These are phyloP conservation scores for Pythium biforme DNA, from an alignment of 352 stramenopile species.

Conservation along the genomic window DNA sequence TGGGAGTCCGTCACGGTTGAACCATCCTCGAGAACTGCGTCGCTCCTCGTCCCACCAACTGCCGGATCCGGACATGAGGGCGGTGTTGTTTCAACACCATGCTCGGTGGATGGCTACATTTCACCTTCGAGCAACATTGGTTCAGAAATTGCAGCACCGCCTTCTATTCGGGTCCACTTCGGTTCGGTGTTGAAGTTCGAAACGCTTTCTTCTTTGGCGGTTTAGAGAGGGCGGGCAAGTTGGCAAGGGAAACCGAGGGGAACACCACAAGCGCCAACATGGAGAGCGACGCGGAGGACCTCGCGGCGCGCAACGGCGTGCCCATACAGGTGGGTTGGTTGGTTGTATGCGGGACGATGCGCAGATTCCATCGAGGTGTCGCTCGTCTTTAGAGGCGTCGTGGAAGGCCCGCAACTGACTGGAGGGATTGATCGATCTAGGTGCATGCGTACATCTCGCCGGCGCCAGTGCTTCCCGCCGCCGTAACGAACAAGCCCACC, in stretches of 20 bases:
- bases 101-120: slow-evolving; percentile 4
- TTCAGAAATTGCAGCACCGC: not conserved
- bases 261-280: not conserved
- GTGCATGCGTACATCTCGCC: slow-evolving; percentile 25
- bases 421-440: not conserved
- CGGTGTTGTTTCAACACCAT: not conserved
- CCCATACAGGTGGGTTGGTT: slow-evolving; percentile 18
- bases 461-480: not conserved
- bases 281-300: slow-evolving; percentile 13
- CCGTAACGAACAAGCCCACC: not conserved
- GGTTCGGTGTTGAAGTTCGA: slow-evolving; percentile 24
- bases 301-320: slow-evolving; percentile 15
- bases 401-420: not conserved
- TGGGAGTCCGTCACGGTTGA: too few species aligned
- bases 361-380: not conserved
- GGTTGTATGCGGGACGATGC: not conserved
- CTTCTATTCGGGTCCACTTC: not conserved
- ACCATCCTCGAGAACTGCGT: not conserved
- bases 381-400: not conserved
- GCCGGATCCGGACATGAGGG: not conserved
- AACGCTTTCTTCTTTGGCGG: too few species aligned
- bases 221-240: not conserved
- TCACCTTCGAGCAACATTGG: slow-evolving; percentile 10
- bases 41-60: slow-evolving; percentile 6
- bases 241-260: not conserved